Evolutionary conservation across 495 filamentous ascomycete species (phyloP), one percentile per base, ranked within the genome.

Genomic region (Lasiosphaeria ovina): DNA sequence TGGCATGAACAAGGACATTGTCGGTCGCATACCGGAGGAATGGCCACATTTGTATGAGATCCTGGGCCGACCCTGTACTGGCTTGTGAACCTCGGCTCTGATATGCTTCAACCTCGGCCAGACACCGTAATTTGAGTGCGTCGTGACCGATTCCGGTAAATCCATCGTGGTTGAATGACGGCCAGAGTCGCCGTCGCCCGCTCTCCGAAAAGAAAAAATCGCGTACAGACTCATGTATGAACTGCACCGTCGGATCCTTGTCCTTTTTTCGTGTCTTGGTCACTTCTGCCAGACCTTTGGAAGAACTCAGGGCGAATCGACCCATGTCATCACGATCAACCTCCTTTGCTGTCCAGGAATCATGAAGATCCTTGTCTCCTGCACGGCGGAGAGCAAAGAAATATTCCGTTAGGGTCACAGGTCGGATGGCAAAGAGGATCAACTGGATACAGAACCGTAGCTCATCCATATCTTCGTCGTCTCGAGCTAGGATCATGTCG

Each of bases 221-320:
- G 38, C 66, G 51, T 3, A 75, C 72, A 0, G 74, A 76, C 49
- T 76, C 72, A 55, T 77, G 74, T 35, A 76, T 77, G 58, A 77
- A 76, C 55, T 75, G 73, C 11, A 74, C 71, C 4, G 51, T 70
- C 14, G 61, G 61, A 63, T 38, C 62, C 57, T 54, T 62, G 11
- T 34, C 34, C 34, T 53, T 53, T 11, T 32, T 53, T 16, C 51
- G 16, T 6, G 56, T 51, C 44, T 62, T 62, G 1, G 65, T 65
- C 12, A 68, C 31, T 64, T 76, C 73, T 4, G 59, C 71, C 12
- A 76, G 61, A 0, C 73, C 73, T 45, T 72, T 76, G 0, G 71
- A 74, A 10, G 56, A 70, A 45, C 51, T 64, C 0, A 65, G 59
- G 12, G 72, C 65, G 35, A 67, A 74, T 31, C 45, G 55, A 32